Base-by-base conservation (phyloP, 495 filamentous ascomycete species). In the Hapsidospora chrysogenum region DNA sequence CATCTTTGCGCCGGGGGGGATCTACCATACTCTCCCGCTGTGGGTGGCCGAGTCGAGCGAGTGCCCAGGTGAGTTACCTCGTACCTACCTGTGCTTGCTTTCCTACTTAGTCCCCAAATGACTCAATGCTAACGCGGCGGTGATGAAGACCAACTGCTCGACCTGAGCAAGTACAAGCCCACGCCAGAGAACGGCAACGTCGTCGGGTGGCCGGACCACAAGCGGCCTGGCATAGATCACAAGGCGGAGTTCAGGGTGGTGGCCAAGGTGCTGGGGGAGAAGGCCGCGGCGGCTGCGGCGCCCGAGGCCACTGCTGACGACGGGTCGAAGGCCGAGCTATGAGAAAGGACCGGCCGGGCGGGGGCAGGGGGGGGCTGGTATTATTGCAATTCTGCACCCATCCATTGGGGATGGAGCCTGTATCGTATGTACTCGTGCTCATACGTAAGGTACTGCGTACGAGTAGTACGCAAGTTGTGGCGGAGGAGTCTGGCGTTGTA, bases 1-100 rank as follows among this genome's bases (percentile, higher is more conserved):
- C 10, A 21, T 57, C 2, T 57, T 57, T 35, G 54, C 54, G 4
- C 54, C 54, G 1, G 54, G 50, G 0, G 54, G 52, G 3, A 1
- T 57, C 19, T 52, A 56, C 22, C 41, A 50, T 33, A 36, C 35
- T n/a, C 30, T 51, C 28, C 54, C 54, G 16, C 39, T 57, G 10
- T 57, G 48, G 48, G 48, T 57, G 3, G 52, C 48, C 8, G 50
- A 49, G 44, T 41, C 35, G 13, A 57, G 50, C 21, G 32, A 40
- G 5, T 57, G 54, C 27, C 36, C 42, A 6, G 52, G 54, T 57
- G 8, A 29, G 53, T 29, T 33, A 8, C n/a, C 3, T 3, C 3
- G 3, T 14, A 13, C 3, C 3, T n/a, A 4, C 27, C 27, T 3
- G 4, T 29, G 10, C 13, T 7, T 13, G 11, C 2, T 8, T n/a